A percentile compares a stretch with the other conserved stretches of the same genome.
phyloP scores from a whole-genome alignment of 306 rosid species.

The Begonia loranthoides region DNA sequence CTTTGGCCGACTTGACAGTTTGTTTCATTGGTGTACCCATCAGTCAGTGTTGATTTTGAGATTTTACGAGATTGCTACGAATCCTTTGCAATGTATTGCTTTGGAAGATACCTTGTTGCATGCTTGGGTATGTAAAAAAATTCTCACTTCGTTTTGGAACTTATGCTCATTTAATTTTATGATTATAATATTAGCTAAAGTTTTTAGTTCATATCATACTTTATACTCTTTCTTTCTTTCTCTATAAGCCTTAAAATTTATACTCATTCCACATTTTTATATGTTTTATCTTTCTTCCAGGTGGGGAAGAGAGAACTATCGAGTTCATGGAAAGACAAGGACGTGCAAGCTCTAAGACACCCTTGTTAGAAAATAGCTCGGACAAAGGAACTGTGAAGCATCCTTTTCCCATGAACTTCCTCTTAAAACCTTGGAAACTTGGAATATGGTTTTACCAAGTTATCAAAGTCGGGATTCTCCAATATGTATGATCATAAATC shows the following conservation, averaged over 20 bases:
- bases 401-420: slow-evolving; percentile 77
- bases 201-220: too few species aligned
- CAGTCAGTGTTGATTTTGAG: slow-evolving; percentile 67
- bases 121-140: slow-evolving; percentile 49
- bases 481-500: slow-evolving; percentile 55
- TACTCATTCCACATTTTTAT: neutral
- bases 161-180: neutral
- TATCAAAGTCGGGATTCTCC: slow-evolving; percentile 91
- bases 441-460: slow-evolving; percentile 77
- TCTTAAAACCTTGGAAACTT: slow-evolving; percentile 85
- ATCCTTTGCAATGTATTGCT: slow-evolving; percentile 99
- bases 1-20: slow-evolving; percentile 33
- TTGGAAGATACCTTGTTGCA: slow-evolving; percentile 95
- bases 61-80: slow-evolving; percentile 95
- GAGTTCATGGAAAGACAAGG: slow-evolving; percentile 88
- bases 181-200: too few species aligned
- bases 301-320: slow-evolving; percentile 90
- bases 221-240: too few species aligned
- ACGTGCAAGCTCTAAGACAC: slow-evolving; percentile 45
- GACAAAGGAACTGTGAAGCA: slow-evolving; percentile 55
- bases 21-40: slow-evolving; percentile 69
- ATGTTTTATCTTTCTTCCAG: slow-evolving; percentile 16
- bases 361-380: slow-evolving; percentile 48
- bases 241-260: too few species aligned
- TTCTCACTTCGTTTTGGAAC: neutral